Percentiles rank a stretch among this genome's conserved stretches.
Conservation (phyloP, 208 protist species). For the Wallacemonas sp. region DNA sequence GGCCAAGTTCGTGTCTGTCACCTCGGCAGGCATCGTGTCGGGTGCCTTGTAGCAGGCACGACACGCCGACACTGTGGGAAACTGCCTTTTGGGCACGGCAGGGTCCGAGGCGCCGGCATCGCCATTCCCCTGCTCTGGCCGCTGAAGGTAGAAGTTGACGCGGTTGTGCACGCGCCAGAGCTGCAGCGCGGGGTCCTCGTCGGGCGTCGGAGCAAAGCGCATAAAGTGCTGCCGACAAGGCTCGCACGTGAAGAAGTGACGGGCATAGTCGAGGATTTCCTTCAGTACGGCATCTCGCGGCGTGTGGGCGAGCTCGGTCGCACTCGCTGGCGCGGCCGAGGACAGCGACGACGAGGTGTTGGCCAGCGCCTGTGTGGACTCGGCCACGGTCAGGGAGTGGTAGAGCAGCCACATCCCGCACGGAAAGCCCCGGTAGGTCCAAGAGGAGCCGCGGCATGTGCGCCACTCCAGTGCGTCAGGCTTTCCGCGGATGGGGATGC, state of each 20-base stretch:
- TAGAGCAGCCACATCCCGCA: slow-evolving; percentile 81
- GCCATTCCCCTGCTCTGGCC: slow-evolving; percentile 18
- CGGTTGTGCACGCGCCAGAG: slow-evolving; percentile 79
- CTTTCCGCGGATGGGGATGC: slow-evolving; percentile 50
- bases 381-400: slow-evolving; percentile 51
- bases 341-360: neutral
- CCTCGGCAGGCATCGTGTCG: neutral
- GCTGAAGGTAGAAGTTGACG: slow-evolving; percentile 52
- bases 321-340: too few species aligned
- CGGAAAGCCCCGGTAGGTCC: slow-evolving; percentile 64
- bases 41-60: slow-evolving; percentile 26
- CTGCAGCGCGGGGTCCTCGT: slow-evolving; percentile 44
- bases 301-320: too few species aligned
- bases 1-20: neutral
- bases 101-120: slow-evolving; percentile 39
- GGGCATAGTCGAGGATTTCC: slow-evolving; percentile 58
- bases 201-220: slow-evolving; percentile 29
- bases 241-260: slow-evolving; percentile 64
- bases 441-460: slow-evolving; percentile 61
- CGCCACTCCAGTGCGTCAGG: slow-evolving; percentile 48
- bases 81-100: slow-evolving; percentile 63
- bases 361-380: neutral
- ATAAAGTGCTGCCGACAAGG: slow-evolving; percentile 64
- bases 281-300: slow-evolving; percentile 29
- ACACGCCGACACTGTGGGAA: slow-evolving; percentile 39